Evolutionary conservation across 2,329 filamentous ascomycete genomes (phyloP).

Genomic region (Sclerotinia spermophila): DNA sequence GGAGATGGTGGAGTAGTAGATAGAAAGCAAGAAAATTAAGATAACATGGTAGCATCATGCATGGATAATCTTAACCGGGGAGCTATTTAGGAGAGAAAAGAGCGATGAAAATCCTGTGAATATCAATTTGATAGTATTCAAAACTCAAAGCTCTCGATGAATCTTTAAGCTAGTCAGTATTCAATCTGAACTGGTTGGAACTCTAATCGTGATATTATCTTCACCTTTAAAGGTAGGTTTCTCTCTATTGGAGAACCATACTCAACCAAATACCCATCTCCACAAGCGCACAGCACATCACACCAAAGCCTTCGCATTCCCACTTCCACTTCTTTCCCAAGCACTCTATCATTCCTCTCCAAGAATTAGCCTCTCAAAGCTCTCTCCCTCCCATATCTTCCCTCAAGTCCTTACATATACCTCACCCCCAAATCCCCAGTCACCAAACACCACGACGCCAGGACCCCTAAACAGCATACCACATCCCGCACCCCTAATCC

Average conservation of each 20-base stretch:
- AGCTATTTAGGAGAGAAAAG: not conserved
- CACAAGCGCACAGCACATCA: too few species aligned
- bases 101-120: too few species aligned
- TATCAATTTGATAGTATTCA: not conserved
- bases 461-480: not conserved
- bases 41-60: too few species aligned
- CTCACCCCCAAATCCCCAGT: not conserved
- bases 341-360: not conserved
- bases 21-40: accelerated
- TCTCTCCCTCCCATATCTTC: not conserved
- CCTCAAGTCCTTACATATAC: too few species aligned
- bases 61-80: accelerated
- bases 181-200: not conserved
- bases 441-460: not conserved
- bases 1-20: not conserved
- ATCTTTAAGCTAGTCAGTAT: not conserved
- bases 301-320: too few species aligned
- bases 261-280: not conserved
- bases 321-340: not conserved
- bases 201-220: not conserved
- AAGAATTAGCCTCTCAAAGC: not conserved
- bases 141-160: not conserved
- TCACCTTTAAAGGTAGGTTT: not conserved
- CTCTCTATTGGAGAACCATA: not conserved
- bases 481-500: not conserved